Conservation (phyloP, 2,329 filamentous ascomycete genomes). For the Claviceps sp. region DNA sequence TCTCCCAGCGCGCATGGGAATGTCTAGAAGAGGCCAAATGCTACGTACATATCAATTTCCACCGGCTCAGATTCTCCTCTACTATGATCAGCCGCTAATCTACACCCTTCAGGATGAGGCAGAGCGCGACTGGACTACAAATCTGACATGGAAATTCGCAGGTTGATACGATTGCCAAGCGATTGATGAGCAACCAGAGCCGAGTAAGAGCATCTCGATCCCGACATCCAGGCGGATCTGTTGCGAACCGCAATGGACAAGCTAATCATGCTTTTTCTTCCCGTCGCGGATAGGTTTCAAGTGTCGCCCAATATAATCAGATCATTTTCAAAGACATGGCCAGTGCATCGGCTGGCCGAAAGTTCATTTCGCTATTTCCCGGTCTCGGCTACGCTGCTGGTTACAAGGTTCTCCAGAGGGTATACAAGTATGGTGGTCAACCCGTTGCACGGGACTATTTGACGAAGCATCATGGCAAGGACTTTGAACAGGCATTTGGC, state of each 20-base stretch:
- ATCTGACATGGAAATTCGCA: conserved; percentile 19
- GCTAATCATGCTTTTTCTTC: conserved; percentile 2
- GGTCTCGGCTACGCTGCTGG: conserved; percentile 94
- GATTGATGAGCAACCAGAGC: conserved; percentile 95
- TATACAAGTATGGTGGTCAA: conserved; percentile 98
- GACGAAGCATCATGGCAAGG: conserved; percentile 59
- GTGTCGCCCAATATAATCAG: conserved; percentile 55
- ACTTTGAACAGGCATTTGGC: conserved; percentile 83
- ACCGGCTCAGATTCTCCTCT: too few relatives aligned
- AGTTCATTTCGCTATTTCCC: conserved; percentile 93
- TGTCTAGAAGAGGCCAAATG: too few relatives aligned
- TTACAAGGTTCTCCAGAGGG: conserved; percentile 92
- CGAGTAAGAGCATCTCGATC: conserved; percentile 28
- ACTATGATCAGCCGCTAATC: too few relatives aligned
- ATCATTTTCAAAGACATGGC: conserved; percentile 93
- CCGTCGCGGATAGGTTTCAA: conserved; percentile 16
- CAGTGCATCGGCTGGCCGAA: conserved; percentile 50
- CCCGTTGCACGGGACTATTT: conserved; percentile 89
- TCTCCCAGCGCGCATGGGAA: too few relatives aligned
- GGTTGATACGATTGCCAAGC: conserved; percentile 97
- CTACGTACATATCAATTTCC: too few relatives aligned
- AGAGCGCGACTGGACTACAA: neutral
- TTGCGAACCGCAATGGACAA: conserved; percentile 8
- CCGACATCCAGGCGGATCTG: neutral
- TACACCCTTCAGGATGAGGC: too few relatives aligned